Evolutionary conservation across 2,329 filamentous ascomycete species (phyloP).

Genomic region (Stromatinia cepivora): DNA sequence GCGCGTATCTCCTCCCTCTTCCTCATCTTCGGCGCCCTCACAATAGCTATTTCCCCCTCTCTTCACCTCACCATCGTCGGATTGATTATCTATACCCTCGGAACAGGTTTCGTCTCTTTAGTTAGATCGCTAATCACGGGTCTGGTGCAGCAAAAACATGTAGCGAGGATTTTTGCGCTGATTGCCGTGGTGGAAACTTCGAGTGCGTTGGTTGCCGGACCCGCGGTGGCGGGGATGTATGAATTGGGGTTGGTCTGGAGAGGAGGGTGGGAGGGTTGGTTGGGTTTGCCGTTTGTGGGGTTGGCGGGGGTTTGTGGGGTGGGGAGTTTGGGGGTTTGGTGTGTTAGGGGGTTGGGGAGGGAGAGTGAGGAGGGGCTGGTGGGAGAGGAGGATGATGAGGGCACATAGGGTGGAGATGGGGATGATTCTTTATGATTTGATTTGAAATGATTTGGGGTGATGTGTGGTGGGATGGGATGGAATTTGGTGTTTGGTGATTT

Average conservation of each 20-base stretch:
- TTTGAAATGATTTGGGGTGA: neutral
- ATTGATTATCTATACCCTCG: constrained; percentile 34
- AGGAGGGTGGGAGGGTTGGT: constrained; percentile 30
- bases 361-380: neutral
- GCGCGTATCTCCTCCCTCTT: constrained; percentile 32
- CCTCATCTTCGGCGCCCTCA: constrained; percentile 29
- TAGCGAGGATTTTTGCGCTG: constrained; percentile 35
- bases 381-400: neutral
- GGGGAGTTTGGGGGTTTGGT: constrained; percentile 11
- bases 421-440: neutral
- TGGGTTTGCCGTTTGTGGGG: constrained; percentile 36
- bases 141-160: constrained; percentile 35
- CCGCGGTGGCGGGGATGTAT: constrained; percentile 26
- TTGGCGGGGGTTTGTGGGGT: neutral
- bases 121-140: constrained; percentile 33
- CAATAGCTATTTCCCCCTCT: constrained; percentile 32
- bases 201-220: constrained; percentile 31
- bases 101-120: constrained; percentile 33
- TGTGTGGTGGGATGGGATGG: neutral
- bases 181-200: constrained; percentile 36
- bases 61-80: constrained; percentile 32
- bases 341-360: neutral
- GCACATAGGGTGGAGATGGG: neutral
- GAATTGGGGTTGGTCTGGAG: constrained; percentile 33
- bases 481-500: too few relatives aligned